phyloP scores from a whole-genome alignment of 1,284 basidiomycete genomes.

The Sporisorium exsertum region DNA sequence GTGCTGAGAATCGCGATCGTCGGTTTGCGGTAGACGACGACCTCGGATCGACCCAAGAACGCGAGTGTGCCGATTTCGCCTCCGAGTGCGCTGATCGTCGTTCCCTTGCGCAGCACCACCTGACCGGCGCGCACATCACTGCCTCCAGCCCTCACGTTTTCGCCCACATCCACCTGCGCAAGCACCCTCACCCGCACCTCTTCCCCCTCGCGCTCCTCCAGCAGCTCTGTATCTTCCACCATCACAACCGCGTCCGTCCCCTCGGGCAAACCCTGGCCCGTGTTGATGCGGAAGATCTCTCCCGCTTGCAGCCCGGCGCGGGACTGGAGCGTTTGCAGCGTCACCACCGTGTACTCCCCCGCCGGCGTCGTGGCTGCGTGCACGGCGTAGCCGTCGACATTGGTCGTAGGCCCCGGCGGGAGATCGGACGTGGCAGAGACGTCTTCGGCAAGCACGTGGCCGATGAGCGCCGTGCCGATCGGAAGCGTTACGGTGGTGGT shows the following conservation, averaged over 20 bases:
- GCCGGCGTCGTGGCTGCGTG: slow-evolving; percentile 70
- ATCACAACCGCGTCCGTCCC: slow-evolving; percentile 85
- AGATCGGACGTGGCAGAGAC: slow-evolving; percentile 76
- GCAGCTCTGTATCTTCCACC: slow-evolving; percentile 87
- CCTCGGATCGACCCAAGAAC: slow-evolving; percentile 79
- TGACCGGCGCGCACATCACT: slow-evolving; percentile 80
- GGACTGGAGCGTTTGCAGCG: slow-evolving; percentile 68
- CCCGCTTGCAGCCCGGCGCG: slow-evolving; percentile 12
- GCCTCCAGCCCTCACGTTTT: slow-evolving; percentile 80
- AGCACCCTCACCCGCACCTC: slow-evolving; percentile 79
- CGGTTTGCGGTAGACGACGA: slow-evolving; percentile 78
- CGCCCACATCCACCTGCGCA: slow-evolving; percentile 75
- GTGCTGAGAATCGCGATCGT: slow-evolving; percentile 84
- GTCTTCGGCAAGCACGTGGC: slow-evolving; percentile 81
- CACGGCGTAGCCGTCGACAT: slow-evolving; percentile 87
- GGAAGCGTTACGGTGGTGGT: slow-evolving; percentile 11
- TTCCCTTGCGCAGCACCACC: slow-evolving; percentile 77
- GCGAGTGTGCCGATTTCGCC: slow-evolving; percentile 87
- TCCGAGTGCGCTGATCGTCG: slow-evolving; percentile 76
- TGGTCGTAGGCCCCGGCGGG: slow-evolving; percentile 75
- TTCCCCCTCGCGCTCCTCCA: slow-evolving; percentile 75
- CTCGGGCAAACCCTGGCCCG: slow-evolving; percentile 75
- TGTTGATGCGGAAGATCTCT: slow-evolving; percentile 63
- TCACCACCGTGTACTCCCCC: slow-evolving; percentile 80
- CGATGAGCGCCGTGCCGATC: slow-evolving; percentile 73